Evolutionary conservation across 306 rosid genomes (phyloP), one percentile per base, ranked within the genome.

Genomic region (Prunus salicina): DNA sequence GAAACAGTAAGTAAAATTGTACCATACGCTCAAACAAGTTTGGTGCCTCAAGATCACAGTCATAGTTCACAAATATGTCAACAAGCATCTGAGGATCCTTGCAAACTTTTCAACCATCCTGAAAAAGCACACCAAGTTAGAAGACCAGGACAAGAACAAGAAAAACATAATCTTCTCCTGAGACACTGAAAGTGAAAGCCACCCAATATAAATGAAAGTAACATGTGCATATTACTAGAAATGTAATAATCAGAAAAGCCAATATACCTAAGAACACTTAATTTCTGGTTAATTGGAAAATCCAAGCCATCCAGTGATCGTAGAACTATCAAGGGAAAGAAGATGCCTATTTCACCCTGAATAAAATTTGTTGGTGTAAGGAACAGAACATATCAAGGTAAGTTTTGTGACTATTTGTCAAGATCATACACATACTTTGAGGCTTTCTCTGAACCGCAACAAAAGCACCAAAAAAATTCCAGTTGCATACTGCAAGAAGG

Each of bases 41-140:
- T 60, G 98, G 96, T n/a, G 98, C 98, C 87, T 96, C 96, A 72
- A 96, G 96, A 89, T 93, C 99, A 88, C 99, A 96, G 80, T 96
- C 99, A 81, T 96, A 96, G 88, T 96, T 96, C 85, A 96, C 98
- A 80, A 93, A 96, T 78, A 96, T 88, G 86, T 96, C 99, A 78
- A 96, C 98, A 81, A 96, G 99, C 90, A 96, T 91, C 83, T 96
- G 98, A 1, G 99, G 90, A 84, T 96, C 98, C 87, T 86, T 96
- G 67, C 98, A 91, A 71, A 96, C 90, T 84, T 88, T 86, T 96
- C 98, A 82, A 96, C 84, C 96, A 93, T 89, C 96, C 99, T 96
- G 89, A 85, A 89, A 82, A 55, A 71, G 74, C 80, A 76, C 62
- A 75, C 60, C 65, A 69, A 49, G 61, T 70, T 70, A 83, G 24